A percentile compares a stretch with the other conserved stretches of the same genome.
Conservation (phyloP, 495 filamentous ascomycete species). For the Podospora sp. region DNA sequence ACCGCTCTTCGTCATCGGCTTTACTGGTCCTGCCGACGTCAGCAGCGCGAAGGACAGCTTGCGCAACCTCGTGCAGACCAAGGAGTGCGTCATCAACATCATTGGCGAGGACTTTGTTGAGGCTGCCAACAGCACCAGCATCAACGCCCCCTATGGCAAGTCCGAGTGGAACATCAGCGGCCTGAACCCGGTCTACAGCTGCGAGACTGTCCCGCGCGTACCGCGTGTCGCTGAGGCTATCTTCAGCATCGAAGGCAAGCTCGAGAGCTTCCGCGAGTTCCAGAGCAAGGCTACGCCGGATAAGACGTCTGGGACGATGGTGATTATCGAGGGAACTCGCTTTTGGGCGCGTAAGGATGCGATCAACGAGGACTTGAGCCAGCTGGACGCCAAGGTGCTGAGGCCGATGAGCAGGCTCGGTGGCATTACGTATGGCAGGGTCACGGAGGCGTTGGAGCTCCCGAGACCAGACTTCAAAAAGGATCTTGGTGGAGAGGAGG, state of each 20-base stretch:
- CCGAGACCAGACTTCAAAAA: slow-evolving; percentile 68
- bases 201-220: slow-evolving; percentile 61
- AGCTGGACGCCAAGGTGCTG: slow-evolving; percentile 67
- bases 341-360: slow-evolving; percentile 94
- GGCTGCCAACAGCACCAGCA: slow-evolving; percentile 77
- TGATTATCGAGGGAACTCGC: slow-evolving; percentile 78
- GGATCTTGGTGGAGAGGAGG: slow-evolving; percentile 45
- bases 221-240: slow-evolving; percentile 81
- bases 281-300: slow-evolving; percentile 68
- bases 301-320: slow-evolving; percentile 71
- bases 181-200: slow-evolving; percentile 66
- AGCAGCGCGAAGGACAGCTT: slow-evolving; percentile 72
- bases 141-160: slow-evolving; percentile 77
- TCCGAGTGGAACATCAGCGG: slow-evolving; percentile 84
- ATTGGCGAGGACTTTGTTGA: slow-evolving; percentile 84
- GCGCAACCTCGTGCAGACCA: slow-evolving; percentile 67
- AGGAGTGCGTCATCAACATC: slow-evolving; percentile 85
- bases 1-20: slow-evolving; percentile 83
- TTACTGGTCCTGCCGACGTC: slow-evolving; percentile 54
- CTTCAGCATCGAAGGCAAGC: slow-evolving; percentile 76
- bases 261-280: slow-evolving; percentile 74
- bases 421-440: slow-evolving; percentile 79
- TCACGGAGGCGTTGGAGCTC: slow-evolving; percentile 74
- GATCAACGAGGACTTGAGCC: slow-evolving; percentile 71
- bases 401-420: slow-evolving; percentile 78